Evolutionary conservation across 2,329 filamentous ascomycete species (phyloP), one percentile per base, ranked within the genome.

Genomic region (Fulvia fulva): DNA sequence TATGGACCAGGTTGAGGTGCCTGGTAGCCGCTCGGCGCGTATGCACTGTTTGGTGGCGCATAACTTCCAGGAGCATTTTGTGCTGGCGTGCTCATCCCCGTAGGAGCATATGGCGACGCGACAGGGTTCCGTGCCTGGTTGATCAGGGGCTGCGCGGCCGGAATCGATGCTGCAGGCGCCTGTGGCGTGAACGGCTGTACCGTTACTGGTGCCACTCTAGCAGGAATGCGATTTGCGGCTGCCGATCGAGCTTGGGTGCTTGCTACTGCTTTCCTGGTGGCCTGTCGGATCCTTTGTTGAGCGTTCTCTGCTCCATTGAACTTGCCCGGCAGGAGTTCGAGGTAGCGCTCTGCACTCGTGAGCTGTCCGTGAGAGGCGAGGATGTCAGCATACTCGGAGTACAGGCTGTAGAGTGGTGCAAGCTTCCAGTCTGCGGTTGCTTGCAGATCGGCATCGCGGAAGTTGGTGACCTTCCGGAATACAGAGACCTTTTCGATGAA

Each of bases 401-500:
- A 99, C 76, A 96, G 96, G 73, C 91, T 87, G 74, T 99, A 99
- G 54, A 99, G 79, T 2, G 87, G 81, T 37, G 86, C 83, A 59
- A 99, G 85, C 77, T 96, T 97, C 93, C 93, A 99, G 67, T 87
- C 90, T 1, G 87, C 86, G 9, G 83, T 80, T 66, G 90, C 83
- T 49, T 78, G 77, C 63, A 84, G 84, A 70, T 97, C 91, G 8
- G 77, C 75, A 71, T 99, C 94, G 67, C 89, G 79, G 78, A 97
- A 99, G 70, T 93, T 91, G 62, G 91, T 92, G 45, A 97, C 92
- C 66, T 94, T 85, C 55, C 94, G 88, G 86, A 99, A 99, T 55
- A 99, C 85, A 0, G 92, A 96, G 49, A 99, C 94, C 80, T 99
- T 99, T 77, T 99, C 94, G 62, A 99, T 96, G 71, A 99, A 93